A percentile compares a stretch with the other conserved stretches of the same genome.
Conservation (phyloP, 768 basidiomycete species). For the Lactifluus rugatus region DNA sequence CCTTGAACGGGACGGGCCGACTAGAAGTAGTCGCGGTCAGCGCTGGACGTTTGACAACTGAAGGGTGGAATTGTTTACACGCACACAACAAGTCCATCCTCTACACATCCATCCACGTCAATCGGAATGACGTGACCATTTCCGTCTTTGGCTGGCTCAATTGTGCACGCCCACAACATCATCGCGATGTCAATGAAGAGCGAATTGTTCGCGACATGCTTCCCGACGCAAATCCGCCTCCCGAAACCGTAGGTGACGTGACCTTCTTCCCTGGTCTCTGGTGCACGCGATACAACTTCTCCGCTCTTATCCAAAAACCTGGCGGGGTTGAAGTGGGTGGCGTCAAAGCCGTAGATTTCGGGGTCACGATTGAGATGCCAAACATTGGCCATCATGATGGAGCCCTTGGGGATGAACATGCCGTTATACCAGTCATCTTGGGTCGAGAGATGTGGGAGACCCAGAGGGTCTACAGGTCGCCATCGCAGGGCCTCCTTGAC, state of each 20-base stretch:
- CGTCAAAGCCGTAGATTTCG: slow-evolving; percentile 5
- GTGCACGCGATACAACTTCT: background rate
- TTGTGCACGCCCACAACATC: background rate
- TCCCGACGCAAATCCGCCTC: slow-evolving; percentile 8
- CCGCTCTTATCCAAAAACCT: slow-evolving; percentile 1
- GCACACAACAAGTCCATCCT: slow-evolving; percentile 14
- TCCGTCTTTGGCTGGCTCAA: slow-evolving; percentile 3
- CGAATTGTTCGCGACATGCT: slow-evolving; percentile 12
- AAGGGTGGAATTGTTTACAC: background rate
- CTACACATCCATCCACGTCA: slow-evolving; percentile 11
- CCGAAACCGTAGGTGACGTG: slow-evolving; percentile 15
- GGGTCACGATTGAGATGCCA: slow-evolving; percentile 13
- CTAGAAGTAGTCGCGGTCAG: background rate
- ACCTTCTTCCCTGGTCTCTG: slow-evolving; percentile 10
- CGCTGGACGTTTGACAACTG: background rate
- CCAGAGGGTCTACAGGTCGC: slow-evolving; percentile 12
- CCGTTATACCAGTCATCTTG: slow-evolving; percentile 15
- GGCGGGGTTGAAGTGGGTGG: slow-evolving; percentile 6
- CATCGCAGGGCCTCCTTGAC: slow-evolving; percentile 15
- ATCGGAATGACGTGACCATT: background rate
- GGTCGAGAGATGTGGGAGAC: slow-evolving; percentile 9
- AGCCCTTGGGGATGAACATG: slow-evolving; percentile 13
- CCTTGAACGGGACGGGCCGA: slow-evolving; percentile 11
- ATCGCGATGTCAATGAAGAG: slow-evolving; percentile 14
- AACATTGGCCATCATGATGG: slow-evolving; percentile 3